These are phyloP conservation scores for Tolypocladium album DNA, from an alignment of 2,329 filamentous ascomycete genomes.

Conservation along the genomic window DNA sequence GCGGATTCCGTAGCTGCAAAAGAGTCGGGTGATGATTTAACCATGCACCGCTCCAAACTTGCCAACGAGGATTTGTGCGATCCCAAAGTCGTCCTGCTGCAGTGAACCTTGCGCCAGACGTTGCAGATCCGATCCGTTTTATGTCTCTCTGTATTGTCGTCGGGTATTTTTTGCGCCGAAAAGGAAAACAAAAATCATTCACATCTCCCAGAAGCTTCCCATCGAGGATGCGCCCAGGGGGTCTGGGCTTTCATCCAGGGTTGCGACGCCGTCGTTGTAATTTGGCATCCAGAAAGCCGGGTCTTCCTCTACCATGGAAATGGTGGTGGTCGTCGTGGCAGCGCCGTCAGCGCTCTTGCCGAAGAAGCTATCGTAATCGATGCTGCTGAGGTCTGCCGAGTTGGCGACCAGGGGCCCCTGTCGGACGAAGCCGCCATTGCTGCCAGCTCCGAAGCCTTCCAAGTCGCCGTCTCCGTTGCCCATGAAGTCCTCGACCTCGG, in stretches of 20 bases:
- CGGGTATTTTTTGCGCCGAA: slow-evolving; percentile 20
- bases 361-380: slow-evolving; percentile 47
- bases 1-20: neutral
- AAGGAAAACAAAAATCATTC: slow-evolving; percentile 6
- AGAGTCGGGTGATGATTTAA: neutral
- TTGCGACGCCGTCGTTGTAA: slow-evolving; percentile 26
- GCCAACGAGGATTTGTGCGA: neutral
- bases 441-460: slow-evolving; percentile 33
- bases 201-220: slow-evolving; percentile 24
- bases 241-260: slow-evolving; percentile 25
- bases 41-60: neutral
- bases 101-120: neutral
- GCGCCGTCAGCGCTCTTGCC: slow-evolving; percentile 30
- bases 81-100: neutral
- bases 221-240: slow-evolving; percentile 18
- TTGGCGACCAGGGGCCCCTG: slow-evolving; percentile 31
- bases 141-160: neutral
- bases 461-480: slow-evolving; percentile 37
- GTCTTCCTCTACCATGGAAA: slow-evolving; percentile 42
- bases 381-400: slow-evolving; percentile 32
- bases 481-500: slow-evolving; percentile 52
- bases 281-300: slow-evolving; percentile 38
- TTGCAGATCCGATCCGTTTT: neutral
- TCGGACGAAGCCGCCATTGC: slow-evolving; percentile 32
- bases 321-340: slow-evolving; percentile 27